Percentiles rank a stretch among this genome's conserved stretches.
phyloP scores from a whole-genome alignment of 2,329 filamentous ascomycete genomes.

The Talaromyces sp. region DNA sequence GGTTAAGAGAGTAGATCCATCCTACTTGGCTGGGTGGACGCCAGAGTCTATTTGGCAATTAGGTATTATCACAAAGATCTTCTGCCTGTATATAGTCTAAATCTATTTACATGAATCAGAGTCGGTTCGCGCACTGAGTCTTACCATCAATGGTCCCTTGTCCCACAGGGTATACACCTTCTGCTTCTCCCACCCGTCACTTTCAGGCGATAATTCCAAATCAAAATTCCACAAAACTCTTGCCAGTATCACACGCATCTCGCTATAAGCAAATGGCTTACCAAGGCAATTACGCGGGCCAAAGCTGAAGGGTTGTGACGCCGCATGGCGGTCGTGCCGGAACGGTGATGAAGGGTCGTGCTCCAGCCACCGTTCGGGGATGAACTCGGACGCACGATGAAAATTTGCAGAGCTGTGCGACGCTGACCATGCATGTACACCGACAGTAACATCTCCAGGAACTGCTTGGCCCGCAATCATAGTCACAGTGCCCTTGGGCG shows the following conservation, averaged over 20 bases:
- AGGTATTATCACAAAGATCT: too few species aligned
- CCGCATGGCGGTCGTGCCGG: slow-evolving; percentile 39
- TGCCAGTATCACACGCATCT: slow-evolving; percentile 47
- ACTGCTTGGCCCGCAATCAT: too few species aligned
- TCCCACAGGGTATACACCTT: slow-evolving; percentile 35
- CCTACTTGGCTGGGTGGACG: too few species aligned
- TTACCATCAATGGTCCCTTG: slow-evolving; percentile 23
- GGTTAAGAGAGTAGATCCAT: too few species aligned
- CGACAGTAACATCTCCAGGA: too few species aligned
- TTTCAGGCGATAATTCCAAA: slow-evolving; percentile 27
- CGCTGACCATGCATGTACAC: too few species aligned
- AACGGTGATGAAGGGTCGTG: slow-evolving; percentile 26
- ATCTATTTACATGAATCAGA: too few species aligned
- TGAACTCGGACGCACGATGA: slow-evolving; percentile 41
- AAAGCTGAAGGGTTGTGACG: slow-evolving; percentile 47
- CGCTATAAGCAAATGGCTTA: slow-evolving; percentile 45
- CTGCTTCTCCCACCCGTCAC: slow-evolving; percentile 29
- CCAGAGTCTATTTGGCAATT: too few species aligned
- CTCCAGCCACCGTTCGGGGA: slow-evolving; percentile 41
- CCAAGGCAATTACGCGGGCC: slow-evolving; percentile 52
- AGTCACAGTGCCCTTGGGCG: too few species aligned
- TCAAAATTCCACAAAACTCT: too few species aligned
- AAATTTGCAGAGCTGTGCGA: too few species aligned
- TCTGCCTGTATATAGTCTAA: too few species aligned
- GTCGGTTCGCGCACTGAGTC: background rate